Evolutionary conservation across 805 yeast genomes (phyloP), one percentile per base, ranked within the genome.

Genomic region (Kuraishia piskuri): DNA sequence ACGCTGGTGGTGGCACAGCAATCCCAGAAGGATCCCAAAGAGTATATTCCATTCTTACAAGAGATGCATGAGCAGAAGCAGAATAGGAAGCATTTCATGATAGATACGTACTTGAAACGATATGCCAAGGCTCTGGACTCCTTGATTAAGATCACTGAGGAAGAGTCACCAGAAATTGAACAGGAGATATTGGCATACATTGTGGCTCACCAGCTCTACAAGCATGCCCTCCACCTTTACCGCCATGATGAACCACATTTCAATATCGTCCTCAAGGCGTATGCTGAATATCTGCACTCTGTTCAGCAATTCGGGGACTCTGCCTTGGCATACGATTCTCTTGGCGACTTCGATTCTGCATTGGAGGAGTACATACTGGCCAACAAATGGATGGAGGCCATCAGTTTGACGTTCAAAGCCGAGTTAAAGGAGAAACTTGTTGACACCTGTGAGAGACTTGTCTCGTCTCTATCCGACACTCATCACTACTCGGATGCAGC

Each of bases 1-100:
- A 81, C 98, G 0, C 75, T 94, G 54, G 76, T 79, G 12, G 84
- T 94, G 55, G 99, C 99, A 0, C 98, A 95, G 66, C 94, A 90
- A 63, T 90, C 97, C 0, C 98, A 92, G 68, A 91, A 86, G 76
- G 99, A 94, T 70, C 99, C 99, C 22, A 90, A 91, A 63, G 99
- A 94, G 68, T 94, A 94, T 61, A 72, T 94, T 52, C 97, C 99
- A 51, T 94, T 94, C 68, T 75, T 94, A 58, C 96, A 90, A 63
- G 77, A 83, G 50, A 73, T 94, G 52, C 86, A 88, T 59, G 80
- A 79, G 46, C 88, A 86, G 66, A 71, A 79, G 0, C 84, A 80
- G 5, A 67, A 82, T 53, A 80, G 96, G 56, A 81, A 84, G 58
- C 77, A 79, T 63, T 91, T 88, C 63, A 67, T 82, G 63, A 87